Evolutionary conservation across 306 rosid species (phyloP).

Genomic region (Alnus rubra): DNA sequence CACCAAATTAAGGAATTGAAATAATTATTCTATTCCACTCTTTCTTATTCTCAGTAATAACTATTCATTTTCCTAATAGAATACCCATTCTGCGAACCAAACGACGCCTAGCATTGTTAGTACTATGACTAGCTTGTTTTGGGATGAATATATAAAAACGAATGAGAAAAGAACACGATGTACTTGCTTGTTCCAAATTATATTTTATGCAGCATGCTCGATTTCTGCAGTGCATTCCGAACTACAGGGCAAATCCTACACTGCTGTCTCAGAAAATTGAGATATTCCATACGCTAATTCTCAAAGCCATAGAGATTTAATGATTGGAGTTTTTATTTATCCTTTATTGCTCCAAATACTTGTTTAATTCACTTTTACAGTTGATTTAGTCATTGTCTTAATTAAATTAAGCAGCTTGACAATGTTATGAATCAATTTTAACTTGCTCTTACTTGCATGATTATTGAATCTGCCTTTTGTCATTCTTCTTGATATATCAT

Average conservation of each 20-base stretch:
- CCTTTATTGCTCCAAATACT: background rate
- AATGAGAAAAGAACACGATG: background rate
- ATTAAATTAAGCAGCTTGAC: background rate
- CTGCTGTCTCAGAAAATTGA: background rate
- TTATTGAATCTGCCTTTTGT: background rate
- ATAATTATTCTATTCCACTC: no score
- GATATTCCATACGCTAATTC: background rate
- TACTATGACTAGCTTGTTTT: background rate
- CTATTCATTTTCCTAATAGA: no score
- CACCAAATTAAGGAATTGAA: no score
- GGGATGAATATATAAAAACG: background rate
- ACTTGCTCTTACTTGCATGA: background rate
- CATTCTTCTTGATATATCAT: conserved; percentile 1
- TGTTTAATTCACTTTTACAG: background rate
- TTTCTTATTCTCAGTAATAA: no score
- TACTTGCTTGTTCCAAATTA: background rate
- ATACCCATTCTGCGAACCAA: no score
- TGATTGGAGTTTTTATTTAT: background rate
- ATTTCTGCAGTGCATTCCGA: no score
- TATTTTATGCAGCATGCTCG: background rate
- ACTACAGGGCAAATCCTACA: background rate
- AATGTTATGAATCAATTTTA: background rate
- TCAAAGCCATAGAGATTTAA: background rate
- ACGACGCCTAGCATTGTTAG: no score
- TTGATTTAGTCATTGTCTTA: background rate